Evolutionary conservation across 108 stramenopile species (phyloP).

Genomic region (Pseudonitzschia pungens): DNA sequence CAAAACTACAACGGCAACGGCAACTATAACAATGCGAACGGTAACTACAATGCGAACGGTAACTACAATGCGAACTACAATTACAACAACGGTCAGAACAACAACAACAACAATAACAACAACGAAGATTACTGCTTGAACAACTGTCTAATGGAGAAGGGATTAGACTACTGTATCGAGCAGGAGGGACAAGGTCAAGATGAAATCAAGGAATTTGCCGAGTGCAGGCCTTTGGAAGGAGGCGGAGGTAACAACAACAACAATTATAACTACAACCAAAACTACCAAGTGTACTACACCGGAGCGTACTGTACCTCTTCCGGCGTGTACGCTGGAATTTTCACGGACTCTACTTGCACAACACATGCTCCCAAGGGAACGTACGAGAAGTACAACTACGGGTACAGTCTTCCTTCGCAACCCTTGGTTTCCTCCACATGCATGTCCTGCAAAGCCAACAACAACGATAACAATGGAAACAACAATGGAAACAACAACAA

Average conservation of each 20-base stretch:
- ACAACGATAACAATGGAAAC: constrained; percentile 37
- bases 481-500: constrained; percentile 27
- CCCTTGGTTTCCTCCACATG: constrained; percentile 44
- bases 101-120: constrained; percentile 24
- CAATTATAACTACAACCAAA: no score
- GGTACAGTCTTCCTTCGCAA: constrained; percentile 50
- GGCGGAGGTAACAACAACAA: constrained; percentile 39
- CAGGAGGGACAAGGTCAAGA: constrained; percentile 25
- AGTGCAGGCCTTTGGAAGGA: constrained; percentile 42
- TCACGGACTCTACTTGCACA: constrained; percentile 71
- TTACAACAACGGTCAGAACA: constrained; percentile 14
- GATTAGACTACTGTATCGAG: constrained; percentile 58
- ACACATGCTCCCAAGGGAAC: constrained; percentile 52
- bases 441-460: constrained; percentile 43
- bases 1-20: not conserved
- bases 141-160: constrained; percentile 23
- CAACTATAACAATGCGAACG: constrained; percentile 14
- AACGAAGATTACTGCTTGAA: constrained; percentile 34
- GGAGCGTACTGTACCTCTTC: constrained; percentile 72
- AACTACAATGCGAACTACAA: not conserved
- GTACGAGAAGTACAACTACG: constrained; percentile 55
- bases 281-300: constrained; percentile 64
- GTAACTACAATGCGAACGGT: constrained; percentile 16
- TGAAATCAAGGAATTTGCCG: constrained; percentile 41
- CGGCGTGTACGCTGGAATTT: constrained; percentile 64